Percentiles rank a stretch among this genome's conserved stretches.
These are phyloP conservation scores for Pseudoturritis turrita DNA, from an alignment of 345 rosid genomes.

Conservation along the genomic window DNA sequence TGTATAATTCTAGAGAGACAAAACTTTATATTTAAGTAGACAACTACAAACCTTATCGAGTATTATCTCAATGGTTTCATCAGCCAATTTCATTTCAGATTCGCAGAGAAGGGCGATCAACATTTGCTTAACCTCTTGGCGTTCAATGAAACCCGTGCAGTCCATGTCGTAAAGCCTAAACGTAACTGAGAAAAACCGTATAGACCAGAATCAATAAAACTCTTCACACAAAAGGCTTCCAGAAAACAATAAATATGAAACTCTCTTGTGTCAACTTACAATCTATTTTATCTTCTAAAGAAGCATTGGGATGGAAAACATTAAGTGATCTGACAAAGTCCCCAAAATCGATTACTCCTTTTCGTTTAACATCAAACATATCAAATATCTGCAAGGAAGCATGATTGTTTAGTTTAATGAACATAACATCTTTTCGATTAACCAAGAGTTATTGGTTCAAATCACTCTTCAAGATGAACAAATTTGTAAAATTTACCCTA, in stretches of 20 bases:
- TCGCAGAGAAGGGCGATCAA: conserved; percentile 93
- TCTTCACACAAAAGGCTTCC: background rate
- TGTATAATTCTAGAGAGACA: background rate
- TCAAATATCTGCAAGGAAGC: conserved; percentile 70
- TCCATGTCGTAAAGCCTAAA: conserved; percentile 95
- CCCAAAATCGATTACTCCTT: conserved; percentile 89
- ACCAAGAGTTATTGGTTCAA: background rate
- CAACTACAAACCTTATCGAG: conserved; percentile 70
- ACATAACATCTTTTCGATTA: background rate
- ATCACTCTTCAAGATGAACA: background rate
- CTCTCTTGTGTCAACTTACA: conserved; percentile 51
- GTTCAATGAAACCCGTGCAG: conserved; percentile 86
- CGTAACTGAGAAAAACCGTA: conserved; percentile 54
- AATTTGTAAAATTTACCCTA: conserved; percentile 43
- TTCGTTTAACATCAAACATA: conserved; percentile 84
- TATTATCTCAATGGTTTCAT: conserved; percentile 91
- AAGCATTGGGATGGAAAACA: conserved; percentile 87
- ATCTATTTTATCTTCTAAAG: conserved; percentile 76
- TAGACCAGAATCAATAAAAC: conserved; percentile 9
- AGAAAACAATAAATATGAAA: background rate
- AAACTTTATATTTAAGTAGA: background rate
- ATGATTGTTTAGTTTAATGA: background rate
- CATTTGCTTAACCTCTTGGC: conserved; percentile 99
- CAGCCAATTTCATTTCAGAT: conserved; percentile 95
- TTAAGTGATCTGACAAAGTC: conserved; percentile 88